Evolutionary conservation across 257 asterid genomes (phyloP).

Genomic region (Capsicum baccatum): DNA sequence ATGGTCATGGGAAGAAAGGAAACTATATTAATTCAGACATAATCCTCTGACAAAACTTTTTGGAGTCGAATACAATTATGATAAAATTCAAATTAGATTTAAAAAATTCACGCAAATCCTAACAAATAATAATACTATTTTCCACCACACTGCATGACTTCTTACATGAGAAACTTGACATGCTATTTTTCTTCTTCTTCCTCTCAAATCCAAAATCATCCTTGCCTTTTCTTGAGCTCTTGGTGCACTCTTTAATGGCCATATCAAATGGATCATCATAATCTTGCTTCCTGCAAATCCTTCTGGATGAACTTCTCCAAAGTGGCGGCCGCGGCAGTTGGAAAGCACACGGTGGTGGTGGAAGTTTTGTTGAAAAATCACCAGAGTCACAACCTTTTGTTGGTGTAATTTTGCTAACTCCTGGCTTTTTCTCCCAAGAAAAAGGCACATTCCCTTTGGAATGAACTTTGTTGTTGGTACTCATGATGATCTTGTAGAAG

Average conservation of each 20-base stretch:
- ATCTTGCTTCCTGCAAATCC: slow-evolving; percentile 41
- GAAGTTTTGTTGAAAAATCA: slow-evolving; percentile 41
- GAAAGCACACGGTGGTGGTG: slow-evolving; percentile 65
- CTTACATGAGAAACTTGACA: slow-evolving; percentile 63
- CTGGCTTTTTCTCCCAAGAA: slow-evolving; percentile 77
- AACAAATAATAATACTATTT: slow-evolving; percentile 38
- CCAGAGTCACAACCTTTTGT: slow-evolving; percentile 9
- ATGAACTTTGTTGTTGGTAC: slow-evolving; percentile 40
- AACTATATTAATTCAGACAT: too few species aligned
- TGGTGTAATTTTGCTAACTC: slow-evolving; percentile 49
- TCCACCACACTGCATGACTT: slow-evolving; percentile 46
- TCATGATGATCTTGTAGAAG: background rate
- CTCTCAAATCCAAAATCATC: slow-evolving; percentile 38
- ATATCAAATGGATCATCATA: slow-evolving; percentile 80
- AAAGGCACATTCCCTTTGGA: slow-evolving; percentile 67
- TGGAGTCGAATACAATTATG: too few species aligned
- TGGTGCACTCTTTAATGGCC: slow-evolving; percentile 74
- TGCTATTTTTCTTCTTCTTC: slow-evolving; percentile 47
- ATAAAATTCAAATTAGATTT: too few species aligned
- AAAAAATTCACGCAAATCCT: background rate
- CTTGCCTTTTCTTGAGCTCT: slow-evolving; percentile 48
- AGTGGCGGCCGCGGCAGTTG: slow-evolving; percentile 31
- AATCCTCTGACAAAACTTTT: too few species aligned
- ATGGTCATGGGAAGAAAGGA: too few species aligned
- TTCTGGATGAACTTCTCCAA: slow-evolving; percentile 41